Percentiles rank a stretch among this genome's conserved stretches.
phyloP scores from a whole-genome alignment of 805 yeast species.

The Sungouiozyma intestinalis region DNA sequence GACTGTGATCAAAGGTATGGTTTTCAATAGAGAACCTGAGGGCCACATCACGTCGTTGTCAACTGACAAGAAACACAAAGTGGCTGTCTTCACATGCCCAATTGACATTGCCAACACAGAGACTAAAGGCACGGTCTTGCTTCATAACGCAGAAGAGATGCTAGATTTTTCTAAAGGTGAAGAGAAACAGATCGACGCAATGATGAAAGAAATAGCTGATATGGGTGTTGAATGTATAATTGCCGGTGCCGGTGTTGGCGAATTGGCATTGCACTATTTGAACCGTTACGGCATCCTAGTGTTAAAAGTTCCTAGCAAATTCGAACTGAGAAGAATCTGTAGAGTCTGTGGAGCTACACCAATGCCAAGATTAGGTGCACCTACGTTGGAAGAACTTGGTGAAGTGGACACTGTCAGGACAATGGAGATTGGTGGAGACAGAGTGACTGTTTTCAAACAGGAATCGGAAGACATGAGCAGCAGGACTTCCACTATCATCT shows the following conservation, averaged over 20 bases:
- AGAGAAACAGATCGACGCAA: constrained; percentile 81
- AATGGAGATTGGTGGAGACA: constrained; percentile 92
- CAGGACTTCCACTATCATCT: constrained; percentile 82
- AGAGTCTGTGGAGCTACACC: constrained; percentile 98
- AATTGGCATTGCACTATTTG: constrained; percentile 83
- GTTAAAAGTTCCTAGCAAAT: constrained; percentile 84
- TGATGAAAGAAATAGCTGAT: constrained; percentile 71
- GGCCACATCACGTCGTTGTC: constrained; percentile 63
- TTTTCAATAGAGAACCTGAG: constrained; percentile 95
- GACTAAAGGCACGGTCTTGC: constrained; percentile 92
- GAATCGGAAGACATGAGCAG: constrained; percentile 41
- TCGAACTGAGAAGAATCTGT: constrained; percentile 85
- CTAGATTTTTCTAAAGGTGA: constrained; percentile 92
- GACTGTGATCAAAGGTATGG: constrained; percentile 91
- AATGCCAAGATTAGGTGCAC: constrained; percentile 86
- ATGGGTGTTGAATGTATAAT: constrained; percentile 80
- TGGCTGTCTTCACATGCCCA: constrained; percentile 88
- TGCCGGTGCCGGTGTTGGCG: constrained; percentile 94
- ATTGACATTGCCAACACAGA: constrained; percentile 94
- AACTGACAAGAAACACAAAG: constrained; percentile 53
- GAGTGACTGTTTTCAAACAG: constrained; percentile 90
- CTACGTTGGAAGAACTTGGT: constrained; percentile 92
- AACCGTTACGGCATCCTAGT: constrained; percentile 79
- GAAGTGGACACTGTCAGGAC: constrained; percentile 79
- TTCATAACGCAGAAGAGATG: constrained; percentile 96